Base-by-base conservation (phyloP, 179 eudicot species). In the Patellifolia procumbens region DNA sequence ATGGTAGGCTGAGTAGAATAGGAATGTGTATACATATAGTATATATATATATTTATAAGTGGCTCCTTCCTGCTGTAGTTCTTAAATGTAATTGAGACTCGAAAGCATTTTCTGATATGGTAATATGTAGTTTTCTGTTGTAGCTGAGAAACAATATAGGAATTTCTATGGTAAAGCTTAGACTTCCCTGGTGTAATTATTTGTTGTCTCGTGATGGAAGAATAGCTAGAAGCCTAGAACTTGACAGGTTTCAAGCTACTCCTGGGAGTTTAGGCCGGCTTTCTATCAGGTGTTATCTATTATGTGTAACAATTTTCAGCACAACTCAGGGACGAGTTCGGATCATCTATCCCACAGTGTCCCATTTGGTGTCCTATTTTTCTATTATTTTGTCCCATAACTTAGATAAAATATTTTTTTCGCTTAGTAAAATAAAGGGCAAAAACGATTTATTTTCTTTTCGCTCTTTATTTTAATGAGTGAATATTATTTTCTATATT, bases 1-100 rank as follows among this genome's bases (percentile, higher is more conserved):
- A 46, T 82, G 85, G 85, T 82, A 82, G 85, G 22, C n/a, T 35
- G 28, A 55, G 29, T 31, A 46, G 75, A 48, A 35, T 81, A 69
- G 71, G 75, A 66, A 68, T 56, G 66, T 81, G 65, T 74, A 31
- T 32, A 70, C 51, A 74, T 56, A 62, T 81, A 55, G 51, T n/a
- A n/a, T n/a, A 78, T 51, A 51, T 43, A 70, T 24, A 12, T 49
- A 49, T 51, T 15, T 51, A 51, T 0, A 51, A 51, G n/a, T n/a
- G n/a, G 42, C 73, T 69, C 9, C 59, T 35, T 20, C 29, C 59
- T 13, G n/a, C 12, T 35, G 70, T 74, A 66, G 53, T 63, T 78
- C 9, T 62, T 62, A n/a, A 58, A 22, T 77, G 80, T 78, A 51
- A 71, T 71, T 62, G 51, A 31, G 34, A 26, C 80, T 48, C 43